These are phyloP conservation scores for Boletales sp. DNA, from an alignment of 768 basidiomycete genomes.

Conservation along the genomic window DNA sequence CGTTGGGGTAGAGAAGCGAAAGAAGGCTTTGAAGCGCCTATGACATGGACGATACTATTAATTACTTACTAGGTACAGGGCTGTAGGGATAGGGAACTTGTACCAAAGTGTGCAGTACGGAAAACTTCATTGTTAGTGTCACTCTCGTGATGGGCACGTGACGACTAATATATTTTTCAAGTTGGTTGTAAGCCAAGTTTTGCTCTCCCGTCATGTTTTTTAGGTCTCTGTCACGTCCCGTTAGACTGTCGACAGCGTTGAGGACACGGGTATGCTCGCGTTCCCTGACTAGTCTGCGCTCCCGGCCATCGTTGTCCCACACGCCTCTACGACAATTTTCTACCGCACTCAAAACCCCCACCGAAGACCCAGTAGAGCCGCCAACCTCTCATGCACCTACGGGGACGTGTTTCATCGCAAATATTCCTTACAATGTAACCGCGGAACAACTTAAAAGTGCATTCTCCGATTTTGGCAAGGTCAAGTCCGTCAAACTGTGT, in stretches of 20 bases:
- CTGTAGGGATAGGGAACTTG: too few relatives aligned
- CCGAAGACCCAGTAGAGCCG: neutral
- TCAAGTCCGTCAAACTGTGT: conserved; percentile 40
- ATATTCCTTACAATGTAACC: conserved; percentile 48
- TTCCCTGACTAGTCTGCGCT: conserved; percentile 11
- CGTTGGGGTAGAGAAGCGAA: conserved; percentile 73
- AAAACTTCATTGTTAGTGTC: neutral
- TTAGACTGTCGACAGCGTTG: conserved; percentile 5
- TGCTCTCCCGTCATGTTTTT: conserved; percentile 17
- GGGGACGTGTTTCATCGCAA: conserved; percentile 44
- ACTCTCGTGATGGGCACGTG: conserved; percentile 13
- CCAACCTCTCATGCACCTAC: conserved; percentile 23
- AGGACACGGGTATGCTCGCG: conserved; percentile 11
- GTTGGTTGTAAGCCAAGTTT: neutral
- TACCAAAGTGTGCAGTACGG: too few relatives aligned
- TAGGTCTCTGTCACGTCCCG: conserved; percentile 17
- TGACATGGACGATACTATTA: conserved; percentile 27
- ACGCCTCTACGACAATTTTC: conserved; percentile 19
- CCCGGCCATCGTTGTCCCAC: neutral
- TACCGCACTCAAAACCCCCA: conserved; percentile 5
- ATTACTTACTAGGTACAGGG: too few relatives aligned
- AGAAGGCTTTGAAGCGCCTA: conserved; percentile 83
- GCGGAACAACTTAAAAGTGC: conserved; percentile 39
- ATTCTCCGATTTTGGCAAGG: conserved; percentile 42
- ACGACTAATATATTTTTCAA: conserved; percentile 2